Conservation (phyloP, 2,329 filamentous ascomycete genomes). For the Clarireedia sp. region DNA sequence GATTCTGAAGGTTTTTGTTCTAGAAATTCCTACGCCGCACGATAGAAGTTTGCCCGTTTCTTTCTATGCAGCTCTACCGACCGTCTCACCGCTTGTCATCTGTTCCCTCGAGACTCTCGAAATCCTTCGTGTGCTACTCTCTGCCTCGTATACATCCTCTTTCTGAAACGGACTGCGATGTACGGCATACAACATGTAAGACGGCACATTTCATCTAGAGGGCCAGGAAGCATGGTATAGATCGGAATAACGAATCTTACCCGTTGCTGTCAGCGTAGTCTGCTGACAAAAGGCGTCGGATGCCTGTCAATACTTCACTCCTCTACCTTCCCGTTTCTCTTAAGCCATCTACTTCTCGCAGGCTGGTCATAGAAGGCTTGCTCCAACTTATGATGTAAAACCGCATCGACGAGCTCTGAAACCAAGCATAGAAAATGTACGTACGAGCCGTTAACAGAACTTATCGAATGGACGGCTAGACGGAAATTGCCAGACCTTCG, state of each 20-base stretch:
- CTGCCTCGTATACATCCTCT: neutral
- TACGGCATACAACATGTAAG: conserved; percentile 7
- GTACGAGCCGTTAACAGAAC: neutral
- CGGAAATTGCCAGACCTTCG: conserved; percentile 1
- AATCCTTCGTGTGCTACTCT: conserved; percentile 4
- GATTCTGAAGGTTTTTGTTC: neutral
- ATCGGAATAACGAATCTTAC: neutral
- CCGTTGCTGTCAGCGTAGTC: conserved; percentile 1
- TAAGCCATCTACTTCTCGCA: neutral
- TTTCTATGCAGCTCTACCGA: neutral
- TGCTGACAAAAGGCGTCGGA: neutral
- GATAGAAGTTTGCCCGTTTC: neutral
- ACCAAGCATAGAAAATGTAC: neutral
- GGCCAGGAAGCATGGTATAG: neutral
- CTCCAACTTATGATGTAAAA: neutral
- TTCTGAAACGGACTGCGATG: neutral
- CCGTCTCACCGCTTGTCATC: conserved; percentile 1
- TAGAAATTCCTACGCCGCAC: conserved; percentile 5
- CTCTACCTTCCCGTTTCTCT: conserved; percentile 6
- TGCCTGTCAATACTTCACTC: neutral
- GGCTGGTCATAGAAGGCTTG: neutral
- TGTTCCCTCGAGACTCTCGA: neutral
- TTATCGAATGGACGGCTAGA: neutral
- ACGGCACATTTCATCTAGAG: conserved; percentile 4
- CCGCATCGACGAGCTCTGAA: neutral